Percentiles rank a stretch among this genome's conserved stretches.
Evolutionary conservation across 495 filamentous ascomycete species (phyloP).

Genomic region (Hypomontagnella submonticulosa): DNA sequence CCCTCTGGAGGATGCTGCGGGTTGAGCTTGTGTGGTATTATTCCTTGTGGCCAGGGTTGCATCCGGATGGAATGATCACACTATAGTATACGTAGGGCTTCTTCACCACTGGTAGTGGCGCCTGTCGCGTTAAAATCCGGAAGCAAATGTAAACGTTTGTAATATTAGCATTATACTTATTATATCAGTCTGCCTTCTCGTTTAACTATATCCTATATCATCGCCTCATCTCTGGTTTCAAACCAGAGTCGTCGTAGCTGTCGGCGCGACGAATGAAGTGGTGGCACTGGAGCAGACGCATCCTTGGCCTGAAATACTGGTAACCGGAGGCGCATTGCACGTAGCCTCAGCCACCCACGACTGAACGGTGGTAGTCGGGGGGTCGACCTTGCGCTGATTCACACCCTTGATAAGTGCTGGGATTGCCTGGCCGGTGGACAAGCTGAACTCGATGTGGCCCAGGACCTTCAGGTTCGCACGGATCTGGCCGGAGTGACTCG

Average conservation of each 20-base stretch:
- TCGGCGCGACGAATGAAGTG: conserved; percentile 34
- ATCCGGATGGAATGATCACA: conserved; percentile 22
- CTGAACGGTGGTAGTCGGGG: conserved; percentile 49
- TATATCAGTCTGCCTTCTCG: background rate
- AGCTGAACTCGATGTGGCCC: conserved; percentile 67
- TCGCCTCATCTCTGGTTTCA: background rate
- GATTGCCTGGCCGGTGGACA: conserved; percentile 76
- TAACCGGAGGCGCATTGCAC: conserved; percentile 62
- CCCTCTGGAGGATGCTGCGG: conserved; percentile 10
- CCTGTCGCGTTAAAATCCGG: background rate
- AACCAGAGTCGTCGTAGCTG: conserved; percentile 15
- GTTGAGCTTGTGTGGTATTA: background rate
- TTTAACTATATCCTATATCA: too few species aligned
- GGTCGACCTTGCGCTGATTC: conserved; percentile 34
- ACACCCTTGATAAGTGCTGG: conserved; percentile 73
- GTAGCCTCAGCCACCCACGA: conserved; percentile 60
- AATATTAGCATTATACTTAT: conserved; percentile 10
- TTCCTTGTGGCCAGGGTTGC: conserved; percentile 26
- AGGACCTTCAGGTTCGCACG: conserved; percentile 63
- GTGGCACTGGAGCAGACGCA: conserved; percentile 61
- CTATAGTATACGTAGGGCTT: conserved; percentile 17
- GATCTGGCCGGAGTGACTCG: conserved; percentile 76
- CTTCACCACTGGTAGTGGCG: background rate
- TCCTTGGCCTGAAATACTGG: conserved; percentile 53
- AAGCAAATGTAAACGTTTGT: background rate